Evolutionary conservation across 805 yeast species (phyloP).

Genomic region (Myxozyma monticola): DNA sequence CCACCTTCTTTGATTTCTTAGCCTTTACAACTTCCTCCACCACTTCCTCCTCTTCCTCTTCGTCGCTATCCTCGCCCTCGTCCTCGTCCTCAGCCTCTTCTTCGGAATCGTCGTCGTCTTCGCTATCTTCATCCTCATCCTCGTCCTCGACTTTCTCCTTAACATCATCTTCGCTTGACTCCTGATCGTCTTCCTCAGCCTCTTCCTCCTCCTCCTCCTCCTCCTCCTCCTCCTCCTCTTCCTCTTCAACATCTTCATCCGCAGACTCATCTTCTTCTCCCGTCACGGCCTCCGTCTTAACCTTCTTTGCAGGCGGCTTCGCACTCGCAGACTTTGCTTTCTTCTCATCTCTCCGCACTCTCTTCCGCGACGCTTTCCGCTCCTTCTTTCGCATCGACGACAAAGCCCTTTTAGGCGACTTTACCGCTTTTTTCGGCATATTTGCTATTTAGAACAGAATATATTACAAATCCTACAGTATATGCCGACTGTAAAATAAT

Average conservation of each 20-base stretch:
- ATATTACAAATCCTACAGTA: too few relatives aligned
- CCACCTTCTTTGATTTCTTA: not conserved
- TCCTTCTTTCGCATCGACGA: too few relatives aligned
- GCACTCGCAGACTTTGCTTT: conserved; percentile 5
- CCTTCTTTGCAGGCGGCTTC: conserved; percentile 20
- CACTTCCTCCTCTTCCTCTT: not conserved
- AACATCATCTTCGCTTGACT: conserved; percentile 39
- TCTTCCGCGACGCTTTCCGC: too few relatives aligned
- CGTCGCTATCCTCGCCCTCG: conserved; percentile 16
- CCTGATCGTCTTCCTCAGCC: conserved; percentile 32
- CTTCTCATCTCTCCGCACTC: not conserved
- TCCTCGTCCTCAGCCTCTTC: conserved; percentile 32
- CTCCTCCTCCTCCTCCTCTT: conserved; percentile 21
- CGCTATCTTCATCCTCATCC: conserved; percentile 20
- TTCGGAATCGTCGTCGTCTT: conserved; percentile 3
- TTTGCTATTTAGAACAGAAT: too few relatives aligned
- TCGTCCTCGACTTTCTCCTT: conserved; percentile 34
- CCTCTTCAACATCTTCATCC: not conserved
- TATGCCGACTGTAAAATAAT: too few relatives aligned
- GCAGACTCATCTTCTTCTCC: not conserved
- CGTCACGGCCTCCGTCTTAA: conserved; percentile 46
- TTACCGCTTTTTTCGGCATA: too few relatives aligned
- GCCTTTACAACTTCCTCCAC: conserved; percentile 2
- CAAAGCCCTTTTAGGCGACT: not conserved
- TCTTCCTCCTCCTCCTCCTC: too few relatives aligned